Base-by-base conservation (phyloP, 225 moss, liverwort and hornwort species). In the Bryoerythrophyllum caledonicum region DNA sequence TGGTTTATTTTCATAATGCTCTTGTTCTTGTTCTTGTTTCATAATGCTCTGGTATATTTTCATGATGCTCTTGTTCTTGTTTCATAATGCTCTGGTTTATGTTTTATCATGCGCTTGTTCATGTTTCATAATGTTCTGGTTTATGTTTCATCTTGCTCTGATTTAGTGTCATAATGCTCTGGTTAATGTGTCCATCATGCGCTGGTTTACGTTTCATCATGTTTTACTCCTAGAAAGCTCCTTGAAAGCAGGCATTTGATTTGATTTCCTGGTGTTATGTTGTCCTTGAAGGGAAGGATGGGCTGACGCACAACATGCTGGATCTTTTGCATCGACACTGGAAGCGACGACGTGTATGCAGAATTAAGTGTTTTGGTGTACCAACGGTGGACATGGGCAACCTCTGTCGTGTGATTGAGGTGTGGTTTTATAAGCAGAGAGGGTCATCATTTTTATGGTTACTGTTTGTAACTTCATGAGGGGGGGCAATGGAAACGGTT, bases 271-370 rank as follows among this genome's bases (percentile, higher is more conserved):
- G 61, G 38, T 79, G 44, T 38, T 68, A 11, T 79, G 54, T 68
- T 53, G 37, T 59, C 51, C 51, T 54, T 89, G 83, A 76, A 97
- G 97, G 97, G 73, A 88, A 93, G 78, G 95, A 99, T 86, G 97
- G 97, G 60, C 70, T 99, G 85, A 99, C 97, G 21, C 97, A 99
- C 81, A 99, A 99, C 85, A 99, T 99, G 97, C 83, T 99, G 79
- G 93, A 93, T 69, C 82, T 95, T 63, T 78, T 99, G 60, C 97
- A 95, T 69, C 70, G 83, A 74, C 95, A 99, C 72, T 99, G 97
- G 97, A 99, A 99, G 67, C 85, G 97, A 74, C 93, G 86, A 57
- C 90, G 89, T 63, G 83, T 89, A 71, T 93, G 92, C 82, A 99
- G 86, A 85, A 81, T 99, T 10, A 95, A 90, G 80, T 99, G 95